Evolutionary conservation across 2,329 filamentous ascomycete species (phyloP).

Genomic region (Diaporthe longicolla): DNA sequence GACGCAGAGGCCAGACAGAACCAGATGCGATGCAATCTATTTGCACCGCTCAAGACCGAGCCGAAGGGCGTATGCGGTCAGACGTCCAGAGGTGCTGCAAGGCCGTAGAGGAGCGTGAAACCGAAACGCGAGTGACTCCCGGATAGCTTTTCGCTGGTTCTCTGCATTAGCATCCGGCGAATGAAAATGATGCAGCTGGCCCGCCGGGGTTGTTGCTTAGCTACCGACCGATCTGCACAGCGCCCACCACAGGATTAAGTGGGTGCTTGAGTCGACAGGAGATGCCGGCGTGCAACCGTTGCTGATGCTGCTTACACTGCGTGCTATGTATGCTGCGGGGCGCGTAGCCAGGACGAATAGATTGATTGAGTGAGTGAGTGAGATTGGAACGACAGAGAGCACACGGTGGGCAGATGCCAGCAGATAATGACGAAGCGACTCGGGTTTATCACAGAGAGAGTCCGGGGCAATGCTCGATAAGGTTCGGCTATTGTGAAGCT

Average conservation of each 20-base stretch:
- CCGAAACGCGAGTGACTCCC: slow-evolving; percentile 21
- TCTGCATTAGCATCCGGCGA: not conserved
- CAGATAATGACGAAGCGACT: slow-evolving; percentile 19
- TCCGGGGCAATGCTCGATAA: slow-evolving; percentile 6
- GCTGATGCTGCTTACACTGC: not conserved
- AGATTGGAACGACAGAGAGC: not conserved
- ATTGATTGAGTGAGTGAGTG: not conserved
- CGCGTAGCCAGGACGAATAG: slow-evolving; percentile 16
- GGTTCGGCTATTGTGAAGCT: slow-evolving; percentile 23
- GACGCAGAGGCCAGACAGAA: not conserved
- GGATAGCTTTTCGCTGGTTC: not conserved
- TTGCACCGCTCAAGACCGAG: slow-evolving; percentile 8
- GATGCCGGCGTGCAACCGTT: not conserved
- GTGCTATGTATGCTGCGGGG: slow-evolving; percentile 4
- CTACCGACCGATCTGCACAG: slow-evolving; percentile 22
- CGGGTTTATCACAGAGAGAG: slow-evolving; percentile 9
- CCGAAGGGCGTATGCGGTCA: slow-evolving; percentile 20
- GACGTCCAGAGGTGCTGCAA: slow-evolving; percentile 5
- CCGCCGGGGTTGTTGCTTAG: slow-evolving; percentile 28
- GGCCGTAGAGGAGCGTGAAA: slow-evolving; percentile 4
- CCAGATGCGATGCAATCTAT: slow-evolving; percentile 16
- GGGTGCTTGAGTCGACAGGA: not conserved
- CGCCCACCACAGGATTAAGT: not conserved
- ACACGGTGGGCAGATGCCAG: slow-evolving; percentile 9
- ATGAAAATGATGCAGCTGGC: not conserved